Conservation (phyloP, 1,284 basidiomycete genomes). For the Trametes hirsuta region DNA sequence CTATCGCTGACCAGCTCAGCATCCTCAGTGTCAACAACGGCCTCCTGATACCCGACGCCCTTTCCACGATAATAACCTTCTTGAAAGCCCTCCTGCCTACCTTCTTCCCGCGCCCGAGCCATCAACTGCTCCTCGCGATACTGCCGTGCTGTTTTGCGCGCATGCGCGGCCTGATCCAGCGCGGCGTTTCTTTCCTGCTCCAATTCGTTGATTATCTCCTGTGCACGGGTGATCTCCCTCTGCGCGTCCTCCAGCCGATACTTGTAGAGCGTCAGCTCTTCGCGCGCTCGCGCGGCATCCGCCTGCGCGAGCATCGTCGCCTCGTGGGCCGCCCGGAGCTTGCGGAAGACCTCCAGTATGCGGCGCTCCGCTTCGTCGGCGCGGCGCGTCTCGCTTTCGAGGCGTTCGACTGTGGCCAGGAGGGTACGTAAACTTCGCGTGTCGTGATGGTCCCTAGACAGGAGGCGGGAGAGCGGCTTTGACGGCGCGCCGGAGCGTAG, state of each 20-base stretch:
- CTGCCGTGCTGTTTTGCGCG: slow-evolving; percentile 45
- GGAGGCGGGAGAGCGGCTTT: slow-evolving; percentile 31
- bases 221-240: slow-evolving; percentile 49
- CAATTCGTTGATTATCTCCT: slow-evolving; percentile 47
- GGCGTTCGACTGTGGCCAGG: slow-evolving; percentile 43
- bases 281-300: slow-evolving; percentile 42
- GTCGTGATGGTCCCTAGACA: slow-evolving; percentile 44
- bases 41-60: slow-evolving; percentile 28
- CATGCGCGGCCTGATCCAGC: slow-evolving; percentile 48
- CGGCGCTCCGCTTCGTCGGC: slow-evolving; percentile 50
- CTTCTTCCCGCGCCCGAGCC: slow-evolving; percentile 47
- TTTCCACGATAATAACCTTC: slow-evolving; percentile 44
- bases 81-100: slow-evolving; percentile 42
- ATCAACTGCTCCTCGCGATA: slow-evolving; percentile 46
- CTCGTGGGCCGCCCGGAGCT: slow-evolving; percentile 44
- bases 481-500: slow-evolving; percentile 22
- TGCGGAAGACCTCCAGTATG: slow-evolving; percentile 46
- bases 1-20: slow-evolving; percentile 9
- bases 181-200: slow-evolving; percentile 45
- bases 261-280: slow-evolving; percentile 50
- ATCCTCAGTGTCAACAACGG: not conserved
- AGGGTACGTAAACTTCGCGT: slow-evolving; percentile 42
- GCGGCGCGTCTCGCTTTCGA: slow-evolving; percentile 47
- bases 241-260: slow-evolving; percentile 51
- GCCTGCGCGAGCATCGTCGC: slow-evolving; percentile 45